Conservation (phyloP, 164 flowering plant genomes). For the Platanus orientalis region DNA sequence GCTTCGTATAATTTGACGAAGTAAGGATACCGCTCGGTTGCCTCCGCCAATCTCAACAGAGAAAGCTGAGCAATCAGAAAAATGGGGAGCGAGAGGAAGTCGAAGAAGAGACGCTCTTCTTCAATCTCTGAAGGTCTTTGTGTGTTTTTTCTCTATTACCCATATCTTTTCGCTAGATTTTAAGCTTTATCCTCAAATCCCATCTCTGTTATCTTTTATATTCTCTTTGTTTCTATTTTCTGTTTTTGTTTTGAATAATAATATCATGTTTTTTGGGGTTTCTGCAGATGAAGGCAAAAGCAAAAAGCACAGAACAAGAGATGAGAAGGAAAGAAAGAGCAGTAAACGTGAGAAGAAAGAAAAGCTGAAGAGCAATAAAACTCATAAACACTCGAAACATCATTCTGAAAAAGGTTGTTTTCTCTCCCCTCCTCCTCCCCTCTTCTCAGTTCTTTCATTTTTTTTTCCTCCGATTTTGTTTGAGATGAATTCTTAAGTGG, state of each 20-base stretch:
- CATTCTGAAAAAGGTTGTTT: conserved; percentile 7
- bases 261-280: background rate
- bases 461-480: no score
- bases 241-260: background rate
- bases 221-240: background rate
- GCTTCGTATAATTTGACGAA: no score
- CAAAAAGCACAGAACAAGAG: conserved; percentile 5
- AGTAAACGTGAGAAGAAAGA: background rate
- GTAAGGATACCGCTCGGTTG: no score
- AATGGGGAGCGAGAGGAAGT: conserved; percentile 15
- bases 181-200: no score
- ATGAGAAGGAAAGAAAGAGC: conserved; percentile 5
- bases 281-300: conserved; percentile 3
- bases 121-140: conserved; percentile 11
- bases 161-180: background rate
- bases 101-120: conserved; percentile 13
- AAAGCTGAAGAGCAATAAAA: conserved; percentile 6
- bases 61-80: background rate
- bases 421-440: no score
- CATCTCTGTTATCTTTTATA: background rate
- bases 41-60: no score
- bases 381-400: conserved; percentile 15
- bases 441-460: no score
- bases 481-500: no score
- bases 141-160: background rate